Evolutionary conservation across 441 rosid genomes (phyloP).

Genomic region (Corymbia citriodora): DNA sequence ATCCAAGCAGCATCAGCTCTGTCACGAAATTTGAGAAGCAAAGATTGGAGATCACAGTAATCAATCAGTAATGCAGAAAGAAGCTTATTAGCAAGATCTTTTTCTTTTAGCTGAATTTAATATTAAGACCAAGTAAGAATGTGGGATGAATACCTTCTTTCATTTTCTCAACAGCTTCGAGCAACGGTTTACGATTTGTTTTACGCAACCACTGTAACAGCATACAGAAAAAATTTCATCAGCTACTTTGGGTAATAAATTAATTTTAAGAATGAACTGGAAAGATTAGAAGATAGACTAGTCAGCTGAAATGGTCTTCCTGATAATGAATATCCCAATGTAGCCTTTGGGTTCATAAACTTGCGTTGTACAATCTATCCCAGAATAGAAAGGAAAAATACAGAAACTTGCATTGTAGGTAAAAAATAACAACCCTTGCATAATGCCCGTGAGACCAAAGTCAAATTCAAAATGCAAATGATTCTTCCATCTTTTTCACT

Average conservation of each 20-base stretch:
- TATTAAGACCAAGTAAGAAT: background rate
- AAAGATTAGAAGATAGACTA: background rate
- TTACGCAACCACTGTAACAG: slow-evolving; percentile 69
- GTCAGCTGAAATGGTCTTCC: background rate
- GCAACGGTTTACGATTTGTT: slow-evolving; percentile 73
- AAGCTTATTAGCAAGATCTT: background rate
- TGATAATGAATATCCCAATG: background rate
- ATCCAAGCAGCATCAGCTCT: slow-evolving; percentile 98
- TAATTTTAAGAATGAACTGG: background rate
- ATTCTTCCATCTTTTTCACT: background rate
- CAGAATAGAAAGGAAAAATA: background rate
- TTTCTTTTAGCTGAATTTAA: background rate
- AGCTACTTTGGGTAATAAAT: background rate
- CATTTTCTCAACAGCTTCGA: slow-evolving; percentile 88
- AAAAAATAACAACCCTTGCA: background rate
- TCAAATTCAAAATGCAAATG: background rate
- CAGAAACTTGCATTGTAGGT: background rate
- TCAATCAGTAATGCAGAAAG: slow-evolving; percentile 1
- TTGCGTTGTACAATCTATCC: background rate
- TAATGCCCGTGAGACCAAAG: background rate
- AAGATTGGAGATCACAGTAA: slow-evolving; percentile 2
- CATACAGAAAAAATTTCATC: slow-evolving; percentile 2
- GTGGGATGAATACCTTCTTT: slow-evolving; percentile 58
- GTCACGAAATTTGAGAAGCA: slow-evolving; percentile 7
- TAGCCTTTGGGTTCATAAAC: background rate